phyloP scores from a whole-genome alignment of 495 filamentous ascomycete genomes.

The Pseudoneurospora amorphoporcata region DNA sequence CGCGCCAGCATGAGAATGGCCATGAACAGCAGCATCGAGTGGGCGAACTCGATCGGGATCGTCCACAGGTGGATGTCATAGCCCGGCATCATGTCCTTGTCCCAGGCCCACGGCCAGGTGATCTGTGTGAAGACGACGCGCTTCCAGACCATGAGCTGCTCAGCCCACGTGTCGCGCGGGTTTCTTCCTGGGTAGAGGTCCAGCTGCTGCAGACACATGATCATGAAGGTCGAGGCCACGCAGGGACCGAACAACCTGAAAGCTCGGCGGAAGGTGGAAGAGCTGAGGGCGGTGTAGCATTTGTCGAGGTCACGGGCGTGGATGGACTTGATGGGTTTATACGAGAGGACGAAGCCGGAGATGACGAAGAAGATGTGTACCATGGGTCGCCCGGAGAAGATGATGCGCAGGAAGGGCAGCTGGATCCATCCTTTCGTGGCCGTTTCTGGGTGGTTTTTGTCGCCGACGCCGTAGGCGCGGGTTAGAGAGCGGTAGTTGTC shows the following conservation, averaged over 20 bases:
- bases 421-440: conserved; percentile 38
- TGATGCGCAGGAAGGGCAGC: conserved; percentile 51
- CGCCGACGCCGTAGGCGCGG: conserved; percentile 36
- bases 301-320: conserved; percentile 36
- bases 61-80: conserved; percentile 60
- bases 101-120: conserved; percentile 45
- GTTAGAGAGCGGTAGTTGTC: conserved; percentile 27
- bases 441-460: conserved; percentile 16
- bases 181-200: conserved; percentile 30
- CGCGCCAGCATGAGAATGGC: conserved; percentile 45
- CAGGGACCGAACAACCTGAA: conserved; percentile 56
- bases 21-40: conserved; percentile 53
- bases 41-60: conserved; percentile 55
- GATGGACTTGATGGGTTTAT: conserved; percentile 52
- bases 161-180: conserved; percentile 22
- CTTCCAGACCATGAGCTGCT: conserved; percentile 41
- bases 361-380: conserved; percentile 68
- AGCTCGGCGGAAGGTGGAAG: conserved; percentile 53
- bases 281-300: conserved; percentile 35
- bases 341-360: conserved; percentile 57
- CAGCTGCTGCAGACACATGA: conserved; percentile 42
- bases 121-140: conserved; percentile 36
- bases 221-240: conserved; percentile 43
- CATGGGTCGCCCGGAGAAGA: conserved; percentile 59
- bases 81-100: conserved; percentile 37